Evolutionary conservation across 371 early-diverging fungal species (phyloP), one percentile per base, ranked within the genome.

Genomic region (Mortierella sp.): DNA sequence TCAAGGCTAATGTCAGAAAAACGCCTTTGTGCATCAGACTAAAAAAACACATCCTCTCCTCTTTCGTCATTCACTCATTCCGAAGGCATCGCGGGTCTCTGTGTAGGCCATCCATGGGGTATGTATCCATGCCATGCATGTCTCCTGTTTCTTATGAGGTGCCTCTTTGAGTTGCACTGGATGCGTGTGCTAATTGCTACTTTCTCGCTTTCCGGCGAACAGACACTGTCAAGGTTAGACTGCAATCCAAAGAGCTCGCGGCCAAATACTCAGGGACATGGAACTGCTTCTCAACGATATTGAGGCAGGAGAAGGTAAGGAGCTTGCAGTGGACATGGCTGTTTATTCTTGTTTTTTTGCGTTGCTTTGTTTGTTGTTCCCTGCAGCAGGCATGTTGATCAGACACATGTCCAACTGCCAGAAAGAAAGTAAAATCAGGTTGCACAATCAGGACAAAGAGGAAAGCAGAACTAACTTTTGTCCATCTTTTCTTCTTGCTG

Each of bases 21-120:
- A 54, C 26, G 46, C 28, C 44, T 44, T 70, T 34, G 48, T 50
- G 51, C 51, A 67, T 34, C 51, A 67, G 24, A 21, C 77, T 71
- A 57, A 59, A 59, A 57, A 74, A 73, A 57, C 3, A 53, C 40
- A 40, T 14, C 55, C 5, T 76, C 24, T 37, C 21, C 57, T 40
- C 75, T 31, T 43, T 50, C 55, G 34, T 74, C 53, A 26, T 59
- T 72, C 55, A 16, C 24, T 73, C 43, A 57, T 53, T 67, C 64
- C 73, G 21, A 82, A 93, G 93, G 93, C 72, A 85, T 93, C 55
- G 91, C 93, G 37, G 93, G 93, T 44, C 79, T 93, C 50, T 89
- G 90, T 69, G 92, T 92, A 21, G 93, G 93, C 37, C 93, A 93
- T 82, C 93, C 93, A 71, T 93, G 92, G 89, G 93, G 92, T 92